Evolutionary conservation across 257 asterid species (phyloP).

Genomic region (Leptodermis oblonga): DNA sequence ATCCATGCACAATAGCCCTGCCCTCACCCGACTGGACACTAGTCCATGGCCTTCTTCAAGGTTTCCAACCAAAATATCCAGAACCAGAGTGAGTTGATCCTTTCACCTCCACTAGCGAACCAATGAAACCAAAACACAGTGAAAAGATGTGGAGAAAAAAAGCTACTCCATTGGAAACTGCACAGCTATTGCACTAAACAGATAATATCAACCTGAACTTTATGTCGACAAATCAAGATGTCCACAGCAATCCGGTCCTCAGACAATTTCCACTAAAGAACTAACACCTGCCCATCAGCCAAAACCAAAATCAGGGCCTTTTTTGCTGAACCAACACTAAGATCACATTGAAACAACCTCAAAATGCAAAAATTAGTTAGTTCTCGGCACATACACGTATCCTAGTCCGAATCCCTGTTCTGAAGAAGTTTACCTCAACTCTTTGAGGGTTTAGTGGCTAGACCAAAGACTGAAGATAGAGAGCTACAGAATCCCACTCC

Average conservation of each 20-base stretch:
- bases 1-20: constrained; percentile 53
- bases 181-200: not conserved
- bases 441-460: constrained; percentile 13
- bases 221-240: constrained; percentile 19
- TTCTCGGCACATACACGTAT: constrained; percentile 21
- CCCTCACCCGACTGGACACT: constrained; percentile 38
- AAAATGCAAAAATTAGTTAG: constrained; percentile 21
- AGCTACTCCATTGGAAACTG: no score
- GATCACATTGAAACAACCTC: constrained; percentile 21
- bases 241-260: constrained; percentile 30
- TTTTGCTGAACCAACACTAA: constrained; percentile 19
- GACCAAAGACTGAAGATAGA: constrained; percentile 13
- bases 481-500: constrained; percentile 22
- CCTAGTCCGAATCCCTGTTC: no score
- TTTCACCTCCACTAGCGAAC: constrained; percentile 14
- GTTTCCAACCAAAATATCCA: constrained; percentile 13
- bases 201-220: constrained; percentile 26
- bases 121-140: constrained; percentile 6
- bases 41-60: constrained; percentile 15
- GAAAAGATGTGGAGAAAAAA: no score
- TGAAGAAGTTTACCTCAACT: constrained; percentile 14
- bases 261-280: constrained; percentile 29
- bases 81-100: constrained; percentile 11
- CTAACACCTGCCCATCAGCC: constrained; percentile 40
- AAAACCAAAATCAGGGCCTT: constrained; percentile 36